A percentile compares a stretch with the other conserved stretches of the same genome.
phyloP scores from a whole-genome alignment of 768 basidiomycete genomes.

The Rubroboletus satanas region DNA sequence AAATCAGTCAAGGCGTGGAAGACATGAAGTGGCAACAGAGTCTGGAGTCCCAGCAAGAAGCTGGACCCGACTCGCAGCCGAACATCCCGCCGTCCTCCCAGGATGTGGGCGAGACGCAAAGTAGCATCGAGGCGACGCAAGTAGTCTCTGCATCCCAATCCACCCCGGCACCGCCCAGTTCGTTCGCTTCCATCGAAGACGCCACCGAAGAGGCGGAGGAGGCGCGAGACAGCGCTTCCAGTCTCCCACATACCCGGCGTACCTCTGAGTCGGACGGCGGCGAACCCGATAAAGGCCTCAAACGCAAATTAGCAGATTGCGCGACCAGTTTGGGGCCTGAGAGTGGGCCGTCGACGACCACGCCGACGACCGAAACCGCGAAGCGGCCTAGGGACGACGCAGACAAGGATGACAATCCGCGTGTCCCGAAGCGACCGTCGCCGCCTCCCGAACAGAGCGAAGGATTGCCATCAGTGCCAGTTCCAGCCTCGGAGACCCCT shows the following conservation, averaged over 20 bases:
- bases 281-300: slow-evolving; percentile 58
- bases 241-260: slow-evolving; percentile 25
- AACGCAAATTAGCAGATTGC: slow-evolving; percentile 67
- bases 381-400: slow-evolving; percentile 64
- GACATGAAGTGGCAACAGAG: slow-evolving; percentile 67
- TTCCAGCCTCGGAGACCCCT: slow-evolving; percentile 22
- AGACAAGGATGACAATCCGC: slow-evolving; percentile 60
- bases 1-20: slow-evolving; percentile 77
- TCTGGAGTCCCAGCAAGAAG: slow-evolving; percentile 12
- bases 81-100: slow-evolving; percentile 4
- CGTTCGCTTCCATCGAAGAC: slow-evolving; percentile 22
- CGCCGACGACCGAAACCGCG: slow-evolving; percentile 35
- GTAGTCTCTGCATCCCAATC: slow-evolving; percentile 7
- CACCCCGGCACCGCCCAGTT: slow-evolving; percentile 11
- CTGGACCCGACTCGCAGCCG: slow-evolving; percentile 3
- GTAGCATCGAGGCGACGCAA: slow-evolving; percentile 13
- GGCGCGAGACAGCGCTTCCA: slow-evolving; percentile 25
- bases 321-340: slow-evolving; percentile 60
- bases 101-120: slow-evolving; percentile 9
- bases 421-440: slow-evolving; percentile 55
- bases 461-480: slow-evolving; percentile 8
- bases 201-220: slow-evolving; percentile 28
- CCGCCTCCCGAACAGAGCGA: slow-evolving; percentile 59
- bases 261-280: slow-evolving; percentile 43
- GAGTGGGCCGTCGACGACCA: slow-evolving; percentile 17